These are phyloP conservation scores for Plasmodium reichenowi DNA, from an alignment of 169 alveolate genomes.

Conservation along the genomic window DNA sequence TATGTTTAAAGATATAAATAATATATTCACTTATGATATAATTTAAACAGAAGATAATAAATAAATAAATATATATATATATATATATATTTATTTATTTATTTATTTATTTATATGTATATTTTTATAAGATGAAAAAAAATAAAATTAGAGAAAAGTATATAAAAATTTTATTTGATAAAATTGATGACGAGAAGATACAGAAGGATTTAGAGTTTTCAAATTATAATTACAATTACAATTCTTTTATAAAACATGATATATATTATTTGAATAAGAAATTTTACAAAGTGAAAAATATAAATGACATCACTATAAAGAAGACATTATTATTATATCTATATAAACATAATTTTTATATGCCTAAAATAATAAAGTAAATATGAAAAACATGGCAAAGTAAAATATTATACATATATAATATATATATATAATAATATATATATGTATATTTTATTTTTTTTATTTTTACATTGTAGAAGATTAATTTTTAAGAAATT, in stretches of 20 bases:
- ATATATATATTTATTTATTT: background rate
- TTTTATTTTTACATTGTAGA: constrained; percentile 9
- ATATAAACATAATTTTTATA: constrained; percentile 34
- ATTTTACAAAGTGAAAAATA: constrained; percentile 35
- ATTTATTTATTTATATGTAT: too few relatives aligned
- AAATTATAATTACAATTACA: constrained; percentile 7
- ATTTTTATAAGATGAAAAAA: constrained; percentile 24
- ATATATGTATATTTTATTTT: background rate
- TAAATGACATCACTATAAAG: constrained; percentile 15
- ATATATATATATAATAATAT: background rate
- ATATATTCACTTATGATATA: too few relatives aligned
- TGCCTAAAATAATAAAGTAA: constrained; percentile 62
- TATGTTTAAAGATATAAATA: too few relatives aligned
- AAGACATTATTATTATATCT: constrained; percentile 42
- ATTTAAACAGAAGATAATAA: background rate
- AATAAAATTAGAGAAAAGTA: constrained; percentile 43
- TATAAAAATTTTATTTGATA: constrained; percentile 24
- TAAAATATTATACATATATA: background rate
- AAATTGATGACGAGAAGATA: constrained; percentile 27
- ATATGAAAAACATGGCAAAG: constrained; percentile 10
- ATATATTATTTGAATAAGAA: constrained; percentile 34
- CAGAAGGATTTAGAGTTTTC: constrained; percentile 11
- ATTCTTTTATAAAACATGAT: constrained; percentile 26
- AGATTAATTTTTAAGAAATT: constrained; percentile 63
- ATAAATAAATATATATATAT: background rate